Base-by-base conservation (phyloP, 2,329 filamentous ascomycete genomes). In the Furcasterigmium furcatum region DNA sequence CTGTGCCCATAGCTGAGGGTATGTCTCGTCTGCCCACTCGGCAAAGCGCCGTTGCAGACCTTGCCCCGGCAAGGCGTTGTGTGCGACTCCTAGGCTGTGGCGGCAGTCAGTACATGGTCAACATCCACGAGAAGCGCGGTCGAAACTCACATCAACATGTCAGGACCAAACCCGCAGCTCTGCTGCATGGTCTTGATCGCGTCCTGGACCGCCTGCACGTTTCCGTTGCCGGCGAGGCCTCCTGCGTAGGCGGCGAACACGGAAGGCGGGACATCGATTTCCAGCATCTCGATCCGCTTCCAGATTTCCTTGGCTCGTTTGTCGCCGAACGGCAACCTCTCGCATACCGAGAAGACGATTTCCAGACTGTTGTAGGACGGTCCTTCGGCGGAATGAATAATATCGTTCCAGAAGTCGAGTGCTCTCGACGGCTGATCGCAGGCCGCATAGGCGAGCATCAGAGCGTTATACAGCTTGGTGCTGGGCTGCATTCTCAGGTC, bases 371-470 rank as follows among this genome's bases (percentile, higher is more conserved):
- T 79, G 56, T 94, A 90, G 2, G 85, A 87, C 0, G 94, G 94
- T 0, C 94, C 94, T 64, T 97, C 91, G n/a, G 77, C 74, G 0
- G 85, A 90, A 46, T 81, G 78, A n/a, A 85, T 83, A 46, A 99
- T 91, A 40, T 95, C 82, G 45, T 82, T 74, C 90, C 91, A 97
- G 59, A 90, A 89, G 41, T 85, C 81, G 52, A 95, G 71, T 2
- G 88, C 88, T 45, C 79, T 79, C 24, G 76, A 67, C 0, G 85
- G 74, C 52, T 83, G 74, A 7, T 80, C 87, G 57, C 83, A 87
- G 1, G 80, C 78, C 1, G 83, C 81, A 60, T 95, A 92, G 0
- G 89, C 91, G 12, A 94, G 74, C 84, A 99, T 96, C 41, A 97
- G 71, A 0, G 87, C 83, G 57, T 96, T 97, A 55, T 86, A 82